These are phyloP conservation scores for Monosporascus sp. DNA, from an alignment of 2,329 filamentous ascomycete species.

Conservation along the genomic window DNA sequence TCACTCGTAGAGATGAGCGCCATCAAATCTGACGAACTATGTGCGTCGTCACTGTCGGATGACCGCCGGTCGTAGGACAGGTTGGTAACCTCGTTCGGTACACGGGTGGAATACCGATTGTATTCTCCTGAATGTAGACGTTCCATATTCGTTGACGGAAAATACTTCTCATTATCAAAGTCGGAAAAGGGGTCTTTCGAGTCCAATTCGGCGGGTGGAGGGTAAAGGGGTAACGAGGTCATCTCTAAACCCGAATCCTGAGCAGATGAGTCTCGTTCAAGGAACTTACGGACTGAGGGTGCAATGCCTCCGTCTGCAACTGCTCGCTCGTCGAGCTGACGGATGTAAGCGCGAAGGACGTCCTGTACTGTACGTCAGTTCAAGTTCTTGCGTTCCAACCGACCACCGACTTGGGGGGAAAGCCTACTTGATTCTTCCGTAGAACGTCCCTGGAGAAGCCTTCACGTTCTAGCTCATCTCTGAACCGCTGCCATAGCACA, in stretches of 20 bases:
- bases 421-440: slow-evolving; percentile 50
- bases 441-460: slow-evolving; percentile 53
- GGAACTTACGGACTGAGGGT: slow-evolving; percentile 47
- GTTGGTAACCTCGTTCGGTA: slow-evolving; percentile 14
- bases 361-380: slow-evolving; percentile 35
- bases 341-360: slow-evolving; percentile 55
- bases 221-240: slow-evolving; percentile 21
- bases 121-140: slow-evolving; percentile 29
- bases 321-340: slow-evolving; percentile 48
- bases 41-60: slow-evolving; percentile 32
- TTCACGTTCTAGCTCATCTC: slow-evolving; percentile 50
- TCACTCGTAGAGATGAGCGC: slow-evolving; percentile 50
- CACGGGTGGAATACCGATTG: slow-evolving; percentile 9
- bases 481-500: slow-evolving; percentile 53
- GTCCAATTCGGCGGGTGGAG: slow-evolving; percentile 15
- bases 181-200: slow-evolving; percentile 31
- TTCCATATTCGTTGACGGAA: slow-evolving; percentile 33
- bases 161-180: slow-evolving; percentile 36
- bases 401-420: slow-evolving; percentile 1
- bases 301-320: slow-evolving; percentile 36
- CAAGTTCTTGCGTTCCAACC: background rate
- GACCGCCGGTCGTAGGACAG: slow-evolving; percentile 31
- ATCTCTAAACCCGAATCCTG: slow-evolving; percentile 27
- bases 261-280: slow-evolving; percentile 31
- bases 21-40: slow-evolving; percentile 27